Evolutionary conservation across 2,329 filamentous ascomycete species (phyloP), one percentile per base, ranked within the genome.

Genomic region (Coniochaeta ligniaria): DNA sequence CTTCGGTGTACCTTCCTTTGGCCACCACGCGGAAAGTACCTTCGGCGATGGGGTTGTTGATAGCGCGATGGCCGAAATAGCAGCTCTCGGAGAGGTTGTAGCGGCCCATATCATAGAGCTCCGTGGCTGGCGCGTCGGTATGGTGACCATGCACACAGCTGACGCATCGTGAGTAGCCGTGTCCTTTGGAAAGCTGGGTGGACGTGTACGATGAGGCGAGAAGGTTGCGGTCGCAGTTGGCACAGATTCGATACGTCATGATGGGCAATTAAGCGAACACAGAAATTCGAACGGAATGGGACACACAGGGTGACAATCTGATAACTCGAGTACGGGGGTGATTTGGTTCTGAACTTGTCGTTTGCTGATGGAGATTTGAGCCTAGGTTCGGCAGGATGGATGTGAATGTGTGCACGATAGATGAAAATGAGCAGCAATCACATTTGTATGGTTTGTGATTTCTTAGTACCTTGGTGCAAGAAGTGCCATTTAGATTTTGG

Each of bases 21-120:
- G 66, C 66, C 7, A 73, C 71, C 62, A 61, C 67, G 22, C 68
- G 66, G 59, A 72, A 72, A 0, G 65, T 54, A 9, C 70, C 68
- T 7, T 61, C 22, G 4, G 67, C 60, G 54, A 70, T 70, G 3
- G 69, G 68, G 38, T 65, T 38, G 1, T 61, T 11, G 35, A 69
- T 63, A 3, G 24, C 59, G 22, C 60, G 1, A 6, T 31, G 0
- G 14, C 14, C 1, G 58, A 64, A 52, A 1, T 0, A 31, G 22
- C 60, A 60, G 0, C 1, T 0, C 0, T 0, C 4, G n/a, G 67
- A 65, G 11, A 52, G 16, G 57, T 70, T 72, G 63, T 71, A 69
- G 52, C 69, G 66, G 47, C 69, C 69, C 36, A 65, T 67, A 35
- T 69, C 64, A 28, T 60, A 59, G 8, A 60, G 45, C 3, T 41